Evolutionary conservation across 2,329 filamentous ascomycete genomes (phyloP).

Genomic region (Penicillium hordei): DNA sequence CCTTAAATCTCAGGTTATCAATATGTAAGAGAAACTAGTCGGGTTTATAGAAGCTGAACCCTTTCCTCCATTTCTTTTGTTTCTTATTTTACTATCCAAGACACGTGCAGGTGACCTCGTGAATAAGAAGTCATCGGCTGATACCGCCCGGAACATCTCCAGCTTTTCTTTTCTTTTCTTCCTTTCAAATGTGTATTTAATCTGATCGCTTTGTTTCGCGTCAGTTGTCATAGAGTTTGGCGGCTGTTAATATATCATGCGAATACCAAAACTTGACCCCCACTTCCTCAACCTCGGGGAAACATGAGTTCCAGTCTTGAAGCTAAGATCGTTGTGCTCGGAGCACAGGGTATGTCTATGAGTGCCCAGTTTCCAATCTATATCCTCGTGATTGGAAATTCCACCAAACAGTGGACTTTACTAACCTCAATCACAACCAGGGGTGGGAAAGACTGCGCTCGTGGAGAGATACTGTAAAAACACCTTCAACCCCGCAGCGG

Average conservation of each 20-base stretch:
- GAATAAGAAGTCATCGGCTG: neutral
- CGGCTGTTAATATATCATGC: conserved; percentile 30
- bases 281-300: conserved; percentile 30
- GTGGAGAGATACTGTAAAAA: conserved; percentile 52
- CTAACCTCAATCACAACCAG: conserved; percentile 28
- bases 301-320: conserved; percentile 51
- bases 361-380: neutral
- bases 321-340: conserved; percentile 55
- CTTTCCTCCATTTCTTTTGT: neutral
- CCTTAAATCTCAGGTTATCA: conserved; percentile 2
- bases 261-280: conserved; percentile 28
- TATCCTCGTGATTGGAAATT: neutral
- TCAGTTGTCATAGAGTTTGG: neutral
- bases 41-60: neutral
- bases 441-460: conserved; percentile 55
- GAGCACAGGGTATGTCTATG: conserved; percentile 46
- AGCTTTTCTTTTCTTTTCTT: neutral
- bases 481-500: conserved; percentile 44
- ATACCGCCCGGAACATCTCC: neutral
- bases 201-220: neutral
- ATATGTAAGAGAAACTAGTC: neutral
- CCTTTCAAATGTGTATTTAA: neutral
- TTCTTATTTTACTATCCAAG: neutral
- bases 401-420: neutral
- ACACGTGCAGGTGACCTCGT: conserved; percentile 1